Percentiles rank a stretch among this genome's conserved stretches.
These are phyloP conservation scores for Penicillium sumatraense DNA, from an alignment of 2,329 filamentous ascomycete genomes.

Conservation along the genomic window DNA sequence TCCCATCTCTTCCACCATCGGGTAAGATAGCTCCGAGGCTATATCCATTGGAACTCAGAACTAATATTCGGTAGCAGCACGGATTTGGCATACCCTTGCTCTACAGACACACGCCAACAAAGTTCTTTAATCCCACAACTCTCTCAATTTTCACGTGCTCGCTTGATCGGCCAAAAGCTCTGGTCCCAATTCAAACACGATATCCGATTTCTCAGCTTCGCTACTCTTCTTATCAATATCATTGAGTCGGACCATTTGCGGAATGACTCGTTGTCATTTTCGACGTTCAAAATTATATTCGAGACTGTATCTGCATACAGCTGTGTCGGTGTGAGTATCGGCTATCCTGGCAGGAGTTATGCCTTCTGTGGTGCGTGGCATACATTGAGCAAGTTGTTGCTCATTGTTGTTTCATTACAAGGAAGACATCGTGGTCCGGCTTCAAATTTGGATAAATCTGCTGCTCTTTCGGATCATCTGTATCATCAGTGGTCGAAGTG, in stretches of 20 bases:
- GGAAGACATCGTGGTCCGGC: conserved; percentile 61
- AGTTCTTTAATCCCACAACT: conserved; percentile 12
- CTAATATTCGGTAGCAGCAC: conserved; percentile 55
- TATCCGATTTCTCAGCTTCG: conserved; percentile 67
- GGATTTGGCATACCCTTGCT: conserved; percentile 33
- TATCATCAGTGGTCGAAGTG: not conserved
- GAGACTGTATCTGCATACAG: conserved; percentile 57
- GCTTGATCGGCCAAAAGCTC: conserved; percentile 60
- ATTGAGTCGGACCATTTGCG: conserved; percentile 63
- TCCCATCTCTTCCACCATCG: conserved; percentile 13
- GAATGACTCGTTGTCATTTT: conserved; percentile 56
- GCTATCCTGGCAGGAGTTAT: conserved; percentile 58
- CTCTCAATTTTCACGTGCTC: conserved; percentile 41
- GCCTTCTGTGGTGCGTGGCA: conserved; percentile 62
- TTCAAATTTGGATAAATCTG: conserved; percentile 56
- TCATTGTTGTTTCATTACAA: conserved; percentile 61
- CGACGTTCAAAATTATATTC: conserved; percentile 63
- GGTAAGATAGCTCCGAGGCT: conserved; percentile 1
- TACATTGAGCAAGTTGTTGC: conserved; percentile 60
- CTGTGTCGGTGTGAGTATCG: conserved; percentile 63
- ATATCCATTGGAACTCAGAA: not conserved
- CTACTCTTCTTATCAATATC: conserved; percentile 63
- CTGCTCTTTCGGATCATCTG: conserved; percentile 28
- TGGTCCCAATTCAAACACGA: conserved; percentile 68
- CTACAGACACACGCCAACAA: conserved; percentile 39